phyloP scores from a whole-genome alignment of 2,329 filamentous ascomycete species.

The Aspergillus sp. region DNA sequence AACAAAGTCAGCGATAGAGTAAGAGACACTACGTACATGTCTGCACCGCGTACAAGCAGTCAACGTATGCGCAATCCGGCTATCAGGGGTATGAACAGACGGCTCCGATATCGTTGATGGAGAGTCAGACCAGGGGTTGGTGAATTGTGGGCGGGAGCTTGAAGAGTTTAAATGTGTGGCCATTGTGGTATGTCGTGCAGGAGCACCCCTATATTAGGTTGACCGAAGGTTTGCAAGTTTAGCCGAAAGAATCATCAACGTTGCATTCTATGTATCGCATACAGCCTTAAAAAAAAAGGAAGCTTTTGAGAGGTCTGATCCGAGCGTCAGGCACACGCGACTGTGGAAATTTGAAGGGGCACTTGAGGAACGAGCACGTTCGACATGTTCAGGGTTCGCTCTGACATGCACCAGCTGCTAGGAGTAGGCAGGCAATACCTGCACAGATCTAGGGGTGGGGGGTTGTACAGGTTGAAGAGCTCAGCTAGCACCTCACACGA shows the following conservation, averaged over 20 bases:
- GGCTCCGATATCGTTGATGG: slow-evolving; percentile 32
- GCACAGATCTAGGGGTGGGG: slow-evolving; percentile 8
- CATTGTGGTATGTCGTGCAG: slow-evolving; percentile 22
- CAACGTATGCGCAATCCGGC: slow-evolving; percentile 50
- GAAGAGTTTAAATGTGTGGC: slow-evolving; percentile 20
- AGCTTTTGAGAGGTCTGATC: background rate
- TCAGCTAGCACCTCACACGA: slow-evolving; percentile 1
- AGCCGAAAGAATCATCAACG: background rate
- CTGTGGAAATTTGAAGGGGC: slow-evolving; percentile 15
- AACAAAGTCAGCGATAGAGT: slow-evolving; percentile 7
- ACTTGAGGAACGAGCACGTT: slow-evolving; percentile 19
- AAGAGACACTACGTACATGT: slow-evolving; percentile 42
- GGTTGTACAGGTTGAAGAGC: slow-evolving; percentile 9
- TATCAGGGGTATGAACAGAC: slow-evolving; percentile 35
- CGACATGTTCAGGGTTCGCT: slow-evolving; percentile 27
- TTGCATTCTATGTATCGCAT: slow-evolving; percentile 18
- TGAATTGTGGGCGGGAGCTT: slow-evolving; percentile 24
- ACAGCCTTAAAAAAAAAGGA: background rate
- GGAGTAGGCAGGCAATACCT: slow-evolving; percentile 14
- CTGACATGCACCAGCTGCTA: slow-evolving; percentile 16
- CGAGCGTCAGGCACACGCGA: slow-evolving; percentile 14
- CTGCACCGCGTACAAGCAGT: slow-evolving; percentile 54
- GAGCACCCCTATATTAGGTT: slow-evolving; percentile 12
- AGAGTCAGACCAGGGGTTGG: slow-evolving; percentile 30
- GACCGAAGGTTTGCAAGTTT: slow-evolving; percentile 9